Conservation (phyloP, 345 rosid genomes). For the Dipteronia dyeriana region DNA sequence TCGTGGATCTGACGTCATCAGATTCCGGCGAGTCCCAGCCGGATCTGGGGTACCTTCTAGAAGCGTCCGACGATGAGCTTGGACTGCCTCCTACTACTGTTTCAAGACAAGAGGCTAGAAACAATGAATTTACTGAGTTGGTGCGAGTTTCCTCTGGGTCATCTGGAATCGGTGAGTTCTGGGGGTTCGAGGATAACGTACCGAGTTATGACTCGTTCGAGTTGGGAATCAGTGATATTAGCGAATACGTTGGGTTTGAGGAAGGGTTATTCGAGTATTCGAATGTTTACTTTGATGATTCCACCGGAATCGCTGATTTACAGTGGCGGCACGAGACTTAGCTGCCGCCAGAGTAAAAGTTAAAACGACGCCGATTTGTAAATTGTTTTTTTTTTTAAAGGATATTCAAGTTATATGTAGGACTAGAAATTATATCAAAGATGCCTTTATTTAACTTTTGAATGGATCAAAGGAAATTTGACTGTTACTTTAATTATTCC, state of each 20-base stretch:
- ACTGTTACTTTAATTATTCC: neutral
- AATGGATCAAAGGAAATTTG: neutral
- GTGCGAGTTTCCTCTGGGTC: constrained; percentile 34
- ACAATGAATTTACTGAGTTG: constrained; percentile 20
- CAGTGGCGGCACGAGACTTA: constrained; percentile 31
- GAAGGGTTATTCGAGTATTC: constrained; percentile 47
- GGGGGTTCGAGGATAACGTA: constrained; percentile 41
- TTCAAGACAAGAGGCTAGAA: constrained; percentile 19
- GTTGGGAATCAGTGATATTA: constrained; percentile 18
- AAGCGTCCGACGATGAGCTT: constrained; percentile 57
- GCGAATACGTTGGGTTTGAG: constrained; percentile 29
- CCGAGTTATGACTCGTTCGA: constrained; percentile 41
- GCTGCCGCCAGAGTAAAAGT: constrained; percentile 23
- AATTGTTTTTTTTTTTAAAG: neutral
- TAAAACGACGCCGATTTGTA: constrained; percentile 17
- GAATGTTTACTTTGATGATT: constrained; percentile 35
- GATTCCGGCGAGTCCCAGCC: constrained; percentile 43
- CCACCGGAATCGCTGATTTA: constrained; percentile 28
- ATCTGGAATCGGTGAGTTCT: constrained; percentile 30
- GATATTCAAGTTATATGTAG: neutral
- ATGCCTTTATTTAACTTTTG: too few species aligned
- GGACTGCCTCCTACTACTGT: constrained; percentile 43
- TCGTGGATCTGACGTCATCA: constrained; percentile 31
- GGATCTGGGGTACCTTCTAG: constrained; percentile 47
- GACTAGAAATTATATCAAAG: neutral